A percentile compares a stretch with the other conserved stretches of the same genome.
Evolutionary conservation across 2,329 filamentous ascomycete genomes (phyloP).

Genomic region (Fusarium cicatricum): DNA sequence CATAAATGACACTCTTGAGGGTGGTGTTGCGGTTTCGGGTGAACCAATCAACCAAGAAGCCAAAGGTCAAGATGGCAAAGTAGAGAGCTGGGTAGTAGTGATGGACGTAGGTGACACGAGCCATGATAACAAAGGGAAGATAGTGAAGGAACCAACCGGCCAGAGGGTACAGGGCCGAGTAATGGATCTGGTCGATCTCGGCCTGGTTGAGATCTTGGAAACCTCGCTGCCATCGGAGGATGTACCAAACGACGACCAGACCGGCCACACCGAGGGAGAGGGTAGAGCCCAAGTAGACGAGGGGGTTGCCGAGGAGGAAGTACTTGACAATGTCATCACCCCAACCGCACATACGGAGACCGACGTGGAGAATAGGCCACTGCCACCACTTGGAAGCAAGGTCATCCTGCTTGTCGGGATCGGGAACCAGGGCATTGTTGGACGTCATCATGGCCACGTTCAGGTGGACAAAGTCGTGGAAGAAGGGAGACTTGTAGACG

Average conservation of each 20-base stretch:
- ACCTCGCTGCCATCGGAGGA: slow-evolving; percentile 94
- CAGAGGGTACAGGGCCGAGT: slow-evolving; percentile 88
- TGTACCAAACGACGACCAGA: slow-evolving; percentile 81
- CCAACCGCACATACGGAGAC: slow-evolving; percentile 98
- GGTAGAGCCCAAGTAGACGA: slow-evolving; percentile 96
- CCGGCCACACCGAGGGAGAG: slow-evolving; percentile 77
- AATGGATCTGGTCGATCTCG: slow-evolving; percentile 95
- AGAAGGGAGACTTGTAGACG: slow-evolving; percentile 95
- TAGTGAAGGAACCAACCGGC: slow-evolving; percentile 98
- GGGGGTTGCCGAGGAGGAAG: slow-evolving; percentile 95
- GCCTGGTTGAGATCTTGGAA: slow-evolving; percentile 80
- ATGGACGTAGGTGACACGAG: slow-evolving; percentile 97
- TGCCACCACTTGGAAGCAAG: slow-evolving; percentile 98
- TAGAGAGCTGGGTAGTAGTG: slow-evolving; percentile 99
- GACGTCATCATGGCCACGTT: slow-evolving; percentile 99
- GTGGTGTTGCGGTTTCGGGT: slow-evolving; percentile 71
- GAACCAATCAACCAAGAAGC: slow-evolving; percentile 88
- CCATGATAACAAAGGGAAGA: slow-evolving; percentile 95
- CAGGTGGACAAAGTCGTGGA: slow-evolving; percentile 96
- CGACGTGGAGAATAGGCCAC: slow-evolving; percentile 95
- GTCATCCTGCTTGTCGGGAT: slow-evolving; percentile 99
- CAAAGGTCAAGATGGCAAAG: slow-evolving; percentile 90
- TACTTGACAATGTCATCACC: slow-evolving; percentile 96
- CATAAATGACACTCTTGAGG: slow-evolving; percentile 75
- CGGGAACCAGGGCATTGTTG: slow-evolving; percentile 96